Conservation (phyloP, 331 rosid species). For the Pyracantha coccinea region DNA sequence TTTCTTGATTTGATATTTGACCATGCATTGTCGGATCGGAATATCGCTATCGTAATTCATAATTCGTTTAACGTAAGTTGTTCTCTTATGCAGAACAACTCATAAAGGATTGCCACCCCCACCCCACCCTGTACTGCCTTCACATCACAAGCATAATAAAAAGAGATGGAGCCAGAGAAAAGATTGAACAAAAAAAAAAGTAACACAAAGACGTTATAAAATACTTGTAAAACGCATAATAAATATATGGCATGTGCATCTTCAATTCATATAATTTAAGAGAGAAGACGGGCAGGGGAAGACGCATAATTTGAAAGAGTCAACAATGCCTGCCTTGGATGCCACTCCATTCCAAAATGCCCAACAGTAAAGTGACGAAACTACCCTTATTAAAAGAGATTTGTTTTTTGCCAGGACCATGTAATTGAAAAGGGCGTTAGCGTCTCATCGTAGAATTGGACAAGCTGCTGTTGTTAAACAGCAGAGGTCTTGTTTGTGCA, state of each 20-base stretch:
- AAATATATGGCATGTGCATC: not conserved
- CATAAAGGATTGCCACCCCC: no score
- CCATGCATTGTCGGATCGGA: no score
- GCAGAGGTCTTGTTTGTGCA: not conserved
- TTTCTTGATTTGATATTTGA: no score
- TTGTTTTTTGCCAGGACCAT: no score
- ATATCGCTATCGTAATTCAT: no score
- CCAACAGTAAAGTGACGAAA: not conserved
- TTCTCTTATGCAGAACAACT: no score
- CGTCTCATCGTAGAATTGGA: not conserved
- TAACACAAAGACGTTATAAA: not conserved
- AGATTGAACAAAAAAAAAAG: not conserved
- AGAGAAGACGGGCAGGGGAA: not conserved
- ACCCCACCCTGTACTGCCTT: not conserved
- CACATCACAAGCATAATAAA: not conserved
- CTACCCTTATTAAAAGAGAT: not conserved
- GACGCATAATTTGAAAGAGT: constrained; percentile 3
- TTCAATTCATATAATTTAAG: not conserved
- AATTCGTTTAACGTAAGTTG: no score
- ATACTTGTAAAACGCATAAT: not conserved
- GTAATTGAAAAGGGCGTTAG: not conserved
- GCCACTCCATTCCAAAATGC: constrained; percentile 17
- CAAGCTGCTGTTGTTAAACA: not conserved
- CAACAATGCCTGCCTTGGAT: constrained; percentile 7
- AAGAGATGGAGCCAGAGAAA: not conserved